phyloP scores from a whole-genome alignment of 2,329 filamentous ascomycete genomes.

The Ascocoryne sarcoides region DNA sequence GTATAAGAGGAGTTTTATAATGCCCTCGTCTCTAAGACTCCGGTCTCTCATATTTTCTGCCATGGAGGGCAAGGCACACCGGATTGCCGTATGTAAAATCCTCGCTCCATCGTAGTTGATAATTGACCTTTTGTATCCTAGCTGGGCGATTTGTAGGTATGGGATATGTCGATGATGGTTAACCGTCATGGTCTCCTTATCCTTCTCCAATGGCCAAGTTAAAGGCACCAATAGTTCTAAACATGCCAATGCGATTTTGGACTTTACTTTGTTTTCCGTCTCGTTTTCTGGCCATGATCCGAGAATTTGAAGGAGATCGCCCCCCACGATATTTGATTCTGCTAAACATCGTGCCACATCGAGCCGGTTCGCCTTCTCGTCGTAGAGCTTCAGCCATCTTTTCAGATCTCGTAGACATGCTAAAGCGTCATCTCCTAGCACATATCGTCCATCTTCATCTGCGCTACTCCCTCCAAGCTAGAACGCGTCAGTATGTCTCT shows the following conservation, averaged over 20 bases:
- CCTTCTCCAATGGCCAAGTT: constrained; percentile 85
- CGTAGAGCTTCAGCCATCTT: constrained; percentile 90
- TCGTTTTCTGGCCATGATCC: constrained; percentile 69
- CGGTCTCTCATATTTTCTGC: constrained; percentile 68
- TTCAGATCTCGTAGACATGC: constrained; percentile 89
- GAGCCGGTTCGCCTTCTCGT: constrained; percentile 86
- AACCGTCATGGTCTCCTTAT: constrained; percentile 72
- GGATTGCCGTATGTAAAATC: constrained; percentile 72
- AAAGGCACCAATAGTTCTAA: constrained; percentile 85
- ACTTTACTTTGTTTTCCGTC: constrained; percentile 64
- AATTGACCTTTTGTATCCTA: constrained; percentile 81
- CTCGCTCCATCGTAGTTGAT: constrained; percentile 72
- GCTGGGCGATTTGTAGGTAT: constrained; percentile 78
- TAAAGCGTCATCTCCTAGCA: constrained; percentile 85
- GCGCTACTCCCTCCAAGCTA: constrained; percentile 79
- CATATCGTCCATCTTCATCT: constrained; percentile 73
- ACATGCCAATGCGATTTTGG: constrained; percentile 74
- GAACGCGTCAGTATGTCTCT: constrained; percentile 12
- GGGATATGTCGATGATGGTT: constrained; percentile 91
- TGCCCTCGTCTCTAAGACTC: constrained; percentile 72
- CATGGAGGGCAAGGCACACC: constrained; percentile 79
- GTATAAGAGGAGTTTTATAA: constrained; percentile 84
- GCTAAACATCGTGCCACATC: constrained; percentile 90
- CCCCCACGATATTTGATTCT: constrained; percentile 84
- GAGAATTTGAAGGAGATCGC: constrained; percentile 84